Evolutionary conservation across 805 yeast genomes (phyloP).

Genomic region (Hanseniaspora thailandica): DNA sequence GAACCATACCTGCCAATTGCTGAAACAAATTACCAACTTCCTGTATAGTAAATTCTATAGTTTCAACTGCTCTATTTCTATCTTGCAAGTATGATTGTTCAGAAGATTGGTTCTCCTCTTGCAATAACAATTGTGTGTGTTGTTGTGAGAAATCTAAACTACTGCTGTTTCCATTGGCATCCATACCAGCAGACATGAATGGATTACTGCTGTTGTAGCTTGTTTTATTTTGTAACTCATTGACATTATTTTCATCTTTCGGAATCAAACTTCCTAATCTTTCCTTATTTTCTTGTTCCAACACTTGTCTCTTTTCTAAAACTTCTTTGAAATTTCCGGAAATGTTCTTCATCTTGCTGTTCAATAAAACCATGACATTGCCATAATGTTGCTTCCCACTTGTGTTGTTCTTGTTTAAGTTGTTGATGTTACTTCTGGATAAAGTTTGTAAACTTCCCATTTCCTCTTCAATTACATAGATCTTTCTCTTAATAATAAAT

Average conservation of each 20-base stretch:
- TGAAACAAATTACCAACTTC: slow-evolving; percentile 91
- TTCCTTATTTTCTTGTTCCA: slow-evolving; percentile 66
- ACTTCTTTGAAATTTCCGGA: slow-evolving; percentile 86
- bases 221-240: slow-evolving; percentile 15
- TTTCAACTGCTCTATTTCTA: slow-evolving; percentile 82
- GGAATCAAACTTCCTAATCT: slow-evolving; percentile 73
- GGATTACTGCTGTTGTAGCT: slow-evolving; percentile 31
- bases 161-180: slow-evolving; percentile 10
- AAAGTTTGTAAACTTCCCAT: slow-evolving; percentile 53
- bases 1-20: slow-evolving; percentile 93
- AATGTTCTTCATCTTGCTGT: slow-evolving; percentile 81
- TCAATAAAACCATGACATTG: slow-evolving; percentile 76
- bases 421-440: slow-evolving; percentile 25
- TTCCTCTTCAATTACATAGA: slow-evolving; percentile 59
- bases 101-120: slow-evolving; percentile 52
- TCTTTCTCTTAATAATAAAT: slow-evolving; percentile 45
- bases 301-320: slow-evolving; percentile 73
- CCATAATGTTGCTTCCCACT: slow-evolving; percentile 65
- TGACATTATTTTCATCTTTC: background rate
- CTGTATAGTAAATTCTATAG: slow-evolving; percentile 91
- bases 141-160: slow-evolving; percentile 49
- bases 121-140: slow-evolving; percentile 67
- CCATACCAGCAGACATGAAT: slow-evolving; percentile 28
- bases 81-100: slow-evolving; percentile 59
- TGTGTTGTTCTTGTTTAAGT: slow-evolving; percentile 32